Conservation (phyloP, 176 grass and related monocot species). For the Echinochloa phyllopogon region DNA sequence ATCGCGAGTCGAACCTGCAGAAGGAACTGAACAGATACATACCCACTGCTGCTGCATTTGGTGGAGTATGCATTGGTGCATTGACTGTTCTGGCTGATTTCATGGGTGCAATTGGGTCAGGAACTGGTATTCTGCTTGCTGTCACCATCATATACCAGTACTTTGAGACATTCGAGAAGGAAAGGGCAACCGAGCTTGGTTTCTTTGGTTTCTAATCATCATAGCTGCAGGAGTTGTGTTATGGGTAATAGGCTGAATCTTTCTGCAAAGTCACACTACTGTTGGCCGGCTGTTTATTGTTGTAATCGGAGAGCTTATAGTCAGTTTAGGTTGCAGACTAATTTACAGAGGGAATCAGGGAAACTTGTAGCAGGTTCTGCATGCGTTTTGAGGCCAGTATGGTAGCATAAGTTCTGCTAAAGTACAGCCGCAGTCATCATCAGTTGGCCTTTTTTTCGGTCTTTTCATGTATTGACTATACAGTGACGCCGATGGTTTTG, state of each 20-base stretch:
- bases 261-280: conserved; percentile 24
- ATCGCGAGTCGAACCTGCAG: conserved; percentile 60
- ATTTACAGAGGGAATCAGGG: conserved; percentile 44
- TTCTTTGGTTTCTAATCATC: conserved; percentile 76
- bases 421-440: conserved; percentile 32
- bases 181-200: conserved; percentile 56
- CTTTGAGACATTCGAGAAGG: conserved; percentile 62
- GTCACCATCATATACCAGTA: conserved; percentile 65
- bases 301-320: conserved; percentile 61
- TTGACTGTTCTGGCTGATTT: conserved; percentile 61
- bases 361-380: conserved; percentile 40
- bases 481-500: conserved; percentile 48
- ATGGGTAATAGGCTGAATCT: conserved; percentile 25
- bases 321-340: conserved; percentile 52
- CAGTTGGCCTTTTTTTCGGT: conserved; percentile 10
- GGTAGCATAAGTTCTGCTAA: conserved; percentile 33
- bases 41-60: conserved; percentile 61
- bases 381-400: conserved; percentile 26
- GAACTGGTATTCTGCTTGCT: conserved; percentile 63
- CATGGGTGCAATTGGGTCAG: conserved; percentile 67
- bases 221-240: conserved; percentile 1
- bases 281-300: conserved; percentile 34
- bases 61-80: conserved; percentile 61
- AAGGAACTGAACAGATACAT: conserved; percentile 67
- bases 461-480: conserved; percentile 47